Percentiles rank a stretch among this genome's conserved stretches.
Evolutionary conservation across 129 eudicot genomes (phyloP).

Genomic region (Escallonia herrerae): DNA sequence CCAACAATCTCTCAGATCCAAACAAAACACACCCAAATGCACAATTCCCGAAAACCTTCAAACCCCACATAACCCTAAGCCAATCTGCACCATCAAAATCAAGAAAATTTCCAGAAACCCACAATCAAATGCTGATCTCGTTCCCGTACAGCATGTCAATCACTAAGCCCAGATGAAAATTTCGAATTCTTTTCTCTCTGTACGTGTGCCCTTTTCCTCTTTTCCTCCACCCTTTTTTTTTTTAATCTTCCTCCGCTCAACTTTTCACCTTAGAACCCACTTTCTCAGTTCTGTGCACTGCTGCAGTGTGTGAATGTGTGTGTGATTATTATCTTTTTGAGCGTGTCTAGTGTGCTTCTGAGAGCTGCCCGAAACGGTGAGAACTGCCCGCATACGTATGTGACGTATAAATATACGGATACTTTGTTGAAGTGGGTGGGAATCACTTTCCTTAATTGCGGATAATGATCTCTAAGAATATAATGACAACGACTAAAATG

Average conservation of each 20-base stretch:
- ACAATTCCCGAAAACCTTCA: conserved; percentile 22
- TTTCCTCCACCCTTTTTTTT: conserved; percentile 7
- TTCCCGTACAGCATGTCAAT: neutral
- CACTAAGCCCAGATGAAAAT: neutral
- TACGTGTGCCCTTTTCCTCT: conserved; percentile 12
- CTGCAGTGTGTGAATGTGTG: conserved; percentile 11
- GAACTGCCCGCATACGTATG: neutral
- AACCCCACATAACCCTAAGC: conserved; percentile 24
- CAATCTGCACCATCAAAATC: conserved; percentile 21
- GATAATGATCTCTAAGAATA: too few species aligned
- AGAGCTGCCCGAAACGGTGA: conserved; percentile 19
- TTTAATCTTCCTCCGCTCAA: conserved; percentile 23
- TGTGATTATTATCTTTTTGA: conserved; percentile 33
- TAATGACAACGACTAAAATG: too few species aligned
- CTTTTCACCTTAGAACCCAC: conserved; percentile 19
- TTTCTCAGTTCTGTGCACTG: conserved; percentile 18
- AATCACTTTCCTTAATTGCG: too few species aligned
- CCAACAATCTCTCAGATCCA: conserved; percentile 47
- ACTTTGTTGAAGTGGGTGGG: too few species aligned
- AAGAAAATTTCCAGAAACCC: conserved; percentile 3
- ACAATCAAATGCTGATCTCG: conserved; percentile 16
- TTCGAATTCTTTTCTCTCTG: neutral
- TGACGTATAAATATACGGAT: too few species aligned
- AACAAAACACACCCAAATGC: conserved; percentile 14
- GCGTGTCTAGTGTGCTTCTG: conserved; percentile 44